Evolutionary conservation across 2,329 filamentous ascomycete species (phyloP).

Genomic region (Waltergamsia citrina): DNA sequence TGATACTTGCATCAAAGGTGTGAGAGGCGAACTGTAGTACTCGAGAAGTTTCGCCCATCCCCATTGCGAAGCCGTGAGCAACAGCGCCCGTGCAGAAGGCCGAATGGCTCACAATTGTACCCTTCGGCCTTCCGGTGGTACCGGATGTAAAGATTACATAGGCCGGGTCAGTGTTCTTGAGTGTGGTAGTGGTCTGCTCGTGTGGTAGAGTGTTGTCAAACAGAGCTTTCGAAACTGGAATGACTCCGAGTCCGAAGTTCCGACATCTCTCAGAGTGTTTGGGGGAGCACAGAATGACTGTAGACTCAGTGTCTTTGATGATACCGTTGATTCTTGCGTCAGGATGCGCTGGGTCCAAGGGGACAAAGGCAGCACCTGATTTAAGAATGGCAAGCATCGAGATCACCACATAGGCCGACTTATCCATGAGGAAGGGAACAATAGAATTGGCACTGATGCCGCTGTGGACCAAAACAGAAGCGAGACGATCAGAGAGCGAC

Average conservation of each 20-base stretch:
- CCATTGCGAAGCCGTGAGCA: slow-evolving; percentile 11
- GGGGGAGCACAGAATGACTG: slow-evolving; percentile 5
- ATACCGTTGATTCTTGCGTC: neutral
- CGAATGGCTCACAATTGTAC: slow-evolving; percentile 10
- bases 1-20: slow-evolving; percentile 8
- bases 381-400: slow-evolving; percentile 19
- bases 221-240: neutral
- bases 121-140: slow-evolving; percentile 13
- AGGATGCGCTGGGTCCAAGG: slow-evolving; percentile 14
- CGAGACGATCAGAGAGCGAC: slow-evolving; percentile 9
- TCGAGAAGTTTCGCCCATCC: slow-evolving; percentile 13
- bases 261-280: neutral
- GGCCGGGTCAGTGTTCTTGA: slow-evolving; percentile 3
- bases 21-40: slow-evolving; percentile 15
- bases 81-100: slow-evolving; percentile 10
- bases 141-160: slow-evolving; percentile 14
- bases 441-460: slow-evolving; percentile 5
- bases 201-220: neutral
- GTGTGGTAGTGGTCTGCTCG: neutral
- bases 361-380: slow-evolving; percentile 16
- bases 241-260: neutral
- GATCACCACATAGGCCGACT: neutral
- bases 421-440: slow-evolving; percentile 11
- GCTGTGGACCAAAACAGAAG: slow-evolving; percentile 4
- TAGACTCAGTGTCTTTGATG: slow-evolving; percentile 2